A percentile compares a stretch with the other conserved stretches of the same genome.
Evolutionary conservation across 2,329 filamentous ascomycete genomes (phyloP).

Genomic region (Eurotiales sp.): DNA sequence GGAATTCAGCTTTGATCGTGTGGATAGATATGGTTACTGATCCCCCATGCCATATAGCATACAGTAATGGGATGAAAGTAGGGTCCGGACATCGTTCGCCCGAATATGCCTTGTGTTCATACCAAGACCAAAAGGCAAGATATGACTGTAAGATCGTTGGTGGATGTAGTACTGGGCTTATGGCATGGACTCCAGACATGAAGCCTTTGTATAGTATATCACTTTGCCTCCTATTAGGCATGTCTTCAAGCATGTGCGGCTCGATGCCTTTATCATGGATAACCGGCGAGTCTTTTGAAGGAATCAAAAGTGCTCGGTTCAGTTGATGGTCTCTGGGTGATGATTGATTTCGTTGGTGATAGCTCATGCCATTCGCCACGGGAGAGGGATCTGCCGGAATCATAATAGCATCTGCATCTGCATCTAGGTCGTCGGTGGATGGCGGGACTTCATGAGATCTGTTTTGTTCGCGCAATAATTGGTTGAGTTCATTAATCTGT

Average conservation of each 20-base stretch:
- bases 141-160: conserved; percentile 40
- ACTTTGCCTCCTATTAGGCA: conserved; percentile 43
- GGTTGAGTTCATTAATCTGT: conserved; percentile 43
- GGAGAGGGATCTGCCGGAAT: conserved; percentile 18
- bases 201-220: conserved; percentile 46
- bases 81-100: conserved; percentile 36
- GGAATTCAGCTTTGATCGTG: conserved; percentile 39
- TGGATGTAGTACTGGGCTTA: conserved; percentile 44
- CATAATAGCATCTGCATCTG: conserved; percentile 20
- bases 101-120: conserved; percentile 35
- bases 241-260: conserved; percentile 38
- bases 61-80: conserved; percentile 42
- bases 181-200: conserved; percentile 45
- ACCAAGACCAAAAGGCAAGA: conserved; percentile 45
- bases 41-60: conserved; percentile 48
- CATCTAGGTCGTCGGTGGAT: conserved; percentile 20
- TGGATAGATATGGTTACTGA: conserved; percentile 43
- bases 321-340: conserved; percentile 28
- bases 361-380: neutral
- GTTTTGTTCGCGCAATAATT: conserved; percentile 40
- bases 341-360: conserved; percentile 7
- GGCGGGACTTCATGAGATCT: conserved; percentile 29
- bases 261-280: conserved; percentile 31
- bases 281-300: conserved; percentile 33
- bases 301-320: conserved; percentile 35